Evolutionary conservation across 495 filamentous ascomycete genomes (phyloP), one percentile per base, ranked within the genome.

Genomic region (Lepidopterella palustris): DNA sequence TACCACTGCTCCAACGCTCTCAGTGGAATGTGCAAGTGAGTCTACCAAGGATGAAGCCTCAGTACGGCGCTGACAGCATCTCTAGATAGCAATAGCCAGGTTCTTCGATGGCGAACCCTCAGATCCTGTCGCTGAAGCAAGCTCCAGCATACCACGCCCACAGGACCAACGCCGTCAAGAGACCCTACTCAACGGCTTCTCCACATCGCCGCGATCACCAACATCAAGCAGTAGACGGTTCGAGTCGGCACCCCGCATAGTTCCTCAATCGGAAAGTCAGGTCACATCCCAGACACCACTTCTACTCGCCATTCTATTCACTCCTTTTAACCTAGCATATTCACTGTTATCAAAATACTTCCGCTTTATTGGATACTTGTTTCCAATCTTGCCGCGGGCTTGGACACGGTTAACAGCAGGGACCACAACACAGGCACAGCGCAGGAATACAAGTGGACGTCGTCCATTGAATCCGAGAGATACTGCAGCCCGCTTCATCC

Each of bases 31-130:
- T 96, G 11, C 84, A 96, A 80, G 90, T 93, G 64, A 4, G 79
- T 69, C 42, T 42, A 54, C 53, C n/a, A 6, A 55, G 25, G 23
- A 23, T 32, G 15, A 20, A 62, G 10, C 54, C 58, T 26, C 27
- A 40, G 5, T 29, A 49, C 42, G 18, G 18, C 64, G 73, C 51
- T 72, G 51, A 53, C 50, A 55, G 31, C 45, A 57, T 42, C 24
- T 20, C 10, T 70, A 98, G 87, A 95, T 97, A 61, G 93, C 93
- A 29, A 88, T 98, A 52, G 81, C 93, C 51, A 92, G 92, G 68
- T 97, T 97, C 82, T 98, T 97, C 70, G 93, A 97, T 70, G 93
- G 95, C 52, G 95, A 97, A 73, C 83, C 86, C 4, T 82, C 88
- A 32, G 71, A 96, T 68, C 86, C 83, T 4, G 76, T 92, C 5